Base-by-base conservation (phyloP, 2,329 filamentous ascomycete species). In the Cladosporium phlei region DNA sequence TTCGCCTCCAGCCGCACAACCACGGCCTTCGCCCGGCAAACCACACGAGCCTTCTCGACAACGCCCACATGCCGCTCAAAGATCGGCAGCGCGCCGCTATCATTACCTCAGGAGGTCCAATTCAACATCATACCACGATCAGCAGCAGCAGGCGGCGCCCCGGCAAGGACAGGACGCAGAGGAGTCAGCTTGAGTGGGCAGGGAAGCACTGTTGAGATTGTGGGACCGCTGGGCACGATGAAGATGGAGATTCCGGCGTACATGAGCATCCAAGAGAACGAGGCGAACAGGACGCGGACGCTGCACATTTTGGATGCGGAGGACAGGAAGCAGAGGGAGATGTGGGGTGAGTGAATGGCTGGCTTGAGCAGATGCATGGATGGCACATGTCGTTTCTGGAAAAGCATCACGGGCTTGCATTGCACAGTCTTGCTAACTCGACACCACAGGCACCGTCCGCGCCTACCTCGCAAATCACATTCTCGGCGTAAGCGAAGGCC, bases 401-500 rank as follows among this genome's bases (percentile, higher is more conserved):
- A 9, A 28, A 20, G 5, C 8, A 27, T 28, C 11, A 27, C 17
- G 16, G n/a, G 25, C 16, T 25, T 6, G 11, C 24, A 6, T 25
- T 25, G 6, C 6, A 6, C 24, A 6, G 24, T 25, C 17, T 22
- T 27, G 35, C 42, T 46, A 35, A 46, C 42, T 28, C 11, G 11
- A 17, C 11, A 19, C 21, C 29, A 44, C 29, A 95, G 90, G 90
- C 53, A 97, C 91, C 5, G 86, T 83, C 34, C 90, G 93, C 71
- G 83, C 89, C 25, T 91, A 95, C 64, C 77, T 98, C 46, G 85
- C 87, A 60, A 94, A 93, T 66, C 82, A 94, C 73, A 86, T 98
- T 52, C 81, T 89, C 53, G 93, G 93, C 50, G 93, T 98, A 17
- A 95, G 88, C 28, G 93, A 98, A 77, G 93, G 93, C 27, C 93